Base-by-base conservation (phyloP, 1,139 yeast genomes). In the Debaryomyces sp. region DNA sequence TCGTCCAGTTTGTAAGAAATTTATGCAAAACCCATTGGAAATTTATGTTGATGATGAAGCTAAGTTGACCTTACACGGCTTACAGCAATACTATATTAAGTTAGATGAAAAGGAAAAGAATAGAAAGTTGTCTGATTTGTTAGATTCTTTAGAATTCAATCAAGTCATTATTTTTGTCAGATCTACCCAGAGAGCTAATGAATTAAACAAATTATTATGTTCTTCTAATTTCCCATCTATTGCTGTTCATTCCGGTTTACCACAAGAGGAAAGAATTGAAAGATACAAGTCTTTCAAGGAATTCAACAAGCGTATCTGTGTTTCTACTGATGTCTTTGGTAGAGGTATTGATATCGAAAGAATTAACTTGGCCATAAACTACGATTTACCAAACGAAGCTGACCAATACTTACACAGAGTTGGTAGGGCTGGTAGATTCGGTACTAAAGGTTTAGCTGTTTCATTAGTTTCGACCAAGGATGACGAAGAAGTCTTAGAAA, bases 341-440 rank as follows among this genome's bases (percentile, higher is more conserved):
- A 92, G 99, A 81, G 99, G 99, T 80, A 94, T 94, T 64, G 99
- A 94, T 82, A 92, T 94, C 60, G 99, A 94, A 80, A 91, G 99
- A 78, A 92, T 94, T 75, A 94, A 94, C 76, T 78, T 94, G 71
- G 99, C 98, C 54, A 91, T 94, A 79, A 94, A 94, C 80, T 94
- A 94, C 73, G 99, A 94, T 75, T 77, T 89, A 75, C 87, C 88
- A 59, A 78, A 73, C 58, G 97, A 90, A 75, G 97, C 98, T 56
- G 99, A 94, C 74, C 97, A 94, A 75, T 94, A 94, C 75, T 84
- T 94, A 69, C 99, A 94, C 80, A 89, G 99, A 78, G 99, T 94
- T 54, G 99, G 99, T 69, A 91, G 99, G 84, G 99, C 99, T 60
- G 99, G 99, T 75, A 91, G 99, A 82, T 94, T 94, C 65, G 99